Evolutionary conservation across 352 stramenopile genomes (phyloP), one percentile per base, ranked within the genome.

Genomic region (Phytophthora pini): DNA sequence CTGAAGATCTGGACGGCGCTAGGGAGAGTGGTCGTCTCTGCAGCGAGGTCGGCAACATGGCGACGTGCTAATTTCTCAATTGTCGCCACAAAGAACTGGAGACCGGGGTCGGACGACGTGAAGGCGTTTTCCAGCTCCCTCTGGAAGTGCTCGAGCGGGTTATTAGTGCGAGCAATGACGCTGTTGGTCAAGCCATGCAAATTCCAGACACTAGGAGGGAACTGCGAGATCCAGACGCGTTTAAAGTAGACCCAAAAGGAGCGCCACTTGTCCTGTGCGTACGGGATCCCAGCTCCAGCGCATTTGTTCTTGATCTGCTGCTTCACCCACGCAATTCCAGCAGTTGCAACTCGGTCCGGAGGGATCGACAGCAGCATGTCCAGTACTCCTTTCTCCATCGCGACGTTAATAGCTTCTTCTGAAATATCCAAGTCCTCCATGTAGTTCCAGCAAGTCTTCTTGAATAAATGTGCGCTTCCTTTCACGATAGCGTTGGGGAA

Each of bases 211-310:
- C 29, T 46, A 15, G 55, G 44, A 10, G 36, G 34, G 22, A 65
- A 70, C 11, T 54, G 45, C 26, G 34, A n/a, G 34, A 70, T 46
- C 65, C 65, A 73, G 4, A 49, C 40, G 11, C 40, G 34, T 56
- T 40, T 10, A 43, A 70, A 73, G 47, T 65, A 70, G 17, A 27
- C 12, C 59, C 65, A 73, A 22, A 73, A 73, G 2, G 31, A 59
- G 34, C 32, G 38, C 62, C 62, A 70, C 34, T 65, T 32, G 5
- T 60, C 32, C 22, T 61, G 55, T 15, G 17, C 32, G 36, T 70
- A 70, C 17, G 31, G 40, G 22, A 65, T 17, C 17, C 38, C 55
- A 29, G 45, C 20, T 15, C 43, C 49, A n/a, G 11, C 31, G 36
- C 62, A 70, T 22, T 58, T 64, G 11, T 32, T 31, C 38, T 61